Evolutionary conservation across 192 early-diverging fungal genomes (phyloP).

Genomic region (Dissophora ornata): DNA sequence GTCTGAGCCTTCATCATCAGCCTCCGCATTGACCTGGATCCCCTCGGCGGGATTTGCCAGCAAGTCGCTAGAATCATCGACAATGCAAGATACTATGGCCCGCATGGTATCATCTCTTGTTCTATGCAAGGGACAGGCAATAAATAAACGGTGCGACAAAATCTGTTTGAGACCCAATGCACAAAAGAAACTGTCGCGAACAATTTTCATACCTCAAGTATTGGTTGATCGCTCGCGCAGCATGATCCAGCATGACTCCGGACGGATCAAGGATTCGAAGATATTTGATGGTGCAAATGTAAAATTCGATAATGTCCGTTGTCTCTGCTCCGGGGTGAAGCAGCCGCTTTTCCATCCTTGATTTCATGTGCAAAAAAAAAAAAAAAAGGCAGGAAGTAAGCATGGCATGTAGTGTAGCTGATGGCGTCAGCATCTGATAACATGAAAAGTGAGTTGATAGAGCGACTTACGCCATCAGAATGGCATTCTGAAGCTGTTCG

Average conservation of each 20-base stretch:
- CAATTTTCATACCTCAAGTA: constrained; percentile 73
- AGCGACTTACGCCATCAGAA: constrained; percentile 36
- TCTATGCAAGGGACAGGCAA: constrained; percentile 32
- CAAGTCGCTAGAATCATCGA: constrained; percentile 67
- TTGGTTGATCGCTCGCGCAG: constrained; percentile 65
- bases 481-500: constrained; percentile 37
- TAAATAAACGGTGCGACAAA: too few species aligned
- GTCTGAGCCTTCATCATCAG: constrained; percentile 65
- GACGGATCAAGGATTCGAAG: constrained; percentile 77
- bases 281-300: constrained; percentile 76
- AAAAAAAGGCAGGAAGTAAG: not conserved
- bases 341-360: constrained; percentile 66
- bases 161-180: too few species aligned
- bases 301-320: constrained; percentile 73
- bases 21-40: constrained; percentile 47
- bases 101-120: constrained; percentile 72
- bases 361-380: too few species aligned
- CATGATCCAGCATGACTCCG: constrained; percentile 71
- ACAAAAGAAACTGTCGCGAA: too few species aligned
- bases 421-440: too few species aligned
- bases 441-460: not conserved
- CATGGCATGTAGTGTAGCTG: too few species aligned
- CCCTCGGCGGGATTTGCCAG: constrained; percentile 59
- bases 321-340: constrained; percentile 82
- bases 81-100: constrained; percentile 74